Evolutionary conservation across 495 filamentous ascomycete genomes (phyloP).

Genomic region (Polyplosphaeria fusca): DNA sequence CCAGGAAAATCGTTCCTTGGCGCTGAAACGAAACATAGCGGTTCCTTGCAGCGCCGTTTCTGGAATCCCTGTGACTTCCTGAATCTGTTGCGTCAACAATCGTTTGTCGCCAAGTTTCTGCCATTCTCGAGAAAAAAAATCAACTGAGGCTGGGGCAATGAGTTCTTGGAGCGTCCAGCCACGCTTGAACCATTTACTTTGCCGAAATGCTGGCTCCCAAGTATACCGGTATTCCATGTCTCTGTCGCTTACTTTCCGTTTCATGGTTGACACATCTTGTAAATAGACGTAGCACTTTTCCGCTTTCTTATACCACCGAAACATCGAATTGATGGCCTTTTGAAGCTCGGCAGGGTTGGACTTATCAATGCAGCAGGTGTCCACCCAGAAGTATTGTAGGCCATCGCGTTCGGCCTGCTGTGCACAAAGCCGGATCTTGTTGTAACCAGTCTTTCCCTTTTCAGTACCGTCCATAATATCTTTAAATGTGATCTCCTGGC

Average conservation of each 20-base stretch:
- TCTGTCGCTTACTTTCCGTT: background rate
- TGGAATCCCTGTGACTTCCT: background rate
- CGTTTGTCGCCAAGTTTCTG: too few species aligned
- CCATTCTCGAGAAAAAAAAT: too few species aligned
- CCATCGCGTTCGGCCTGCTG: slow-evolving; percentile 4
- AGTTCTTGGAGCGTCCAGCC: too few species aligned
- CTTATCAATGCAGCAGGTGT: too few species aligned
- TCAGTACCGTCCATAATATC: slow-evolving; percentile 5
- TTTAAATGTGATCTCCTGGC: slow-evolving; percentile 3
- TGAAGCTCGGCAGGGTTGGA: too few species aligned
- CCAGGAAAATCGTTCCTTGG: background rate
- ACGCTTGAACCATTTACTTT: too few species aligned
- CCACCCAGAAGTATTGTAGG: too few species aligned
- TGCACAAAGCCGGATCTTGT: slow-evolving; percentile 7
- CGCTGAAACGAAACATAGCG: background rate
- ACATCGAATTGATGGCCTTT: too few species aligned
- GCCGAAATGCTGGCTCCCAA: too few species aligned
- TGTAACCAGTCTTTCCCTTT: slow-evolving; percentile 7
- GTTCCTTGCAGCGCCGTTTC: background rate
- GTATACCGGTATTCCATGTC: too few species aligned
- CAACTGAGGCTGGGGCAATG: too few species aligned
- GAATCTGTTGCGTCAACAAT: too few species aligned
- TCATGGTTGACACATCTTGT: background rate
- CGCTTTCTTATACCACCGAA: background rate
- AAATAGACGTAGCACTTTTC: background rate